Evolutionary conservation across 345 rosid genomes (phyloP).

Genomic region (Zanthoxylum bungeanum): DNA sequence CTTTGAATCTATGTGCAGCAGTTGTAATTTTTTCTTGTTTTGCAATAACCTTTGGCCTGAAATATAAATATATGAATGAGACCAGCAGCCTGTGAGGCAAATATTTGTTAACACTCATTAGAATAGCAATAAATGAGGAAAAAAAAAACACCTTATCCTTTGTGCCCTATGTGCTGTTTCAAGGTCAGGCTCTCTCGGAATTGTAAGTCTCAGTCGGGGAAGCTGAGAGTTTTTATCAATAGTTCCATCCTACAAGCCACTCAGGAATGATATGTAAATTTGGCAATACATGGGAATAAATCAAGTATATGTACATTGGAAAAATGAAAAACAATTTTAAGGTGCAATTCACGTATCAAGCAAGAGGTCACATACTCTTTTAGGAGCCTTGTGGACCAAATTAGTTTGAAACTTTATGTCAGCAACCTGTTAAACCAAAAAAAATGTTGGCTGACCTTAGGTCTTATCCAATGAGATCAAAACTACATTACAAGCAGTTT

Average conservation of each 20-base stretch:
- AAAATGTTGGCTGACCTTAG: background rate
- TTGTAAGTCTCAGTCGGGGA: slow-evolving; percentile 56
- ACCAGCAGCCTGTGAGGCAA: slow-evolving; percentile 7
- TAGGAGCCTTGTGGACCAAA: slow-evolving; percentile 78
- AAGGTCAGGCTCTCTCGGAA: slow-evolving; percentile 89
- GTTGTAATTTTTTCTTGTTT: slow-evolving; percentile 37
- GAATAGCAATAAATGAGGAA: no score
- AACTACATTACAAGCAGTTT: background rate
- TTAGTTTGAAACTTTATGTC: slow-evolving; percentile 50
- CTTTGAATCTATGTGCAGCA: slow-evolving; percentile 65
- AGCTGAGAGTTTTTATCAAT: slow-evolving; percentile 36
- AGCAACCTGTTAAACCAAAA: slow-evolving; percentile 47
- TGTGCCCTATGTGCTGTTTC: slow-evolving; percentile 78
- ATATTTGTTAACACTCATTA: background rate
- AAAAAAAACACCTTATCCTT: slow-evolving; percentile 61
- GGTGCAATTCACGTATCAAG: slow-evolving; percentile 11
- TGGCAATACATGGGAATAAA: background rate
- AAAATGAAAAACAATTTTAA: background rate
- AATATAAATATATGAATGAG: slow-evolving; percentile 22
- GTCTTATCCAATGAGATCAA: background rate
- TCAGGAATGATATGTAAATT: background rate
- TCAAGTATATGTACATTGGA: background rate
- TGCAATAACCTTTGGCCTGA: slow-evolving; percentile 57
- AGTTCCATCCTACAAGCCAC: slow-evolving; percentile 54
- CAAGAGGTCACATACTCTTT: slow-evolving; percentile 43